Base-by-base conservation (phyloP, 306 rosid genomes). In the Vachellia pachyceras region DNA sequence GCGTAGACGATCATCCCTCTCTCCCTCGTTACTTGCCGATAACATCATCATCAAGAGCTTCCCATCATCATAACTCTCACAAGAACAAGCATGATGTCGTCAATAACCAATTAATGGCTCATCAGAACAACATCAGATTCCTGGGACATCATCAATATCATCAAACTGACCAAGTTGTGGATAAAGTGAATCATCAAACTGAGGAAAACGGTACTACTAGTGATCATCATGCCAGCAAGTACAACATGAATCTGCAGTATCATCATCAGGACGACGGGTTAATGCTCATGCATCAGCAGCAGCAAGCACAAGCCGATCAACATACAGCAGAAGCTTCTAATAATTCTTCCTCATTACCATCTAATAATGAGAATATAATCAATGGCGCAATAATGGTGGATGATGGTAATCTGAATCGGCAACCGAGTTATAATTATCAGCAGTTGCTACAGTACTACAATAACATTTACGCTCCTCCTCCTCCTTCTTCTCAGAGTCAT, bases 1-100 rank as follows among this genome's bases (percentile, higher is more conserved):
- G 97, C 67, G 99, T 93, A 0, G 99, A 96, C 81, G 97, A 96
- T 70, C 95, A 92, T 75, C 92, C 95, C 0, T 95, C 97, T 13
- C 92, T 92, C 70, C 97, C 98, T 76, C 97, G 92, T 2, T 88
- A 88, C 49, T 89, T 93, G 13, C 89, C 93, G 11, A 88, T 17
- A 47, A 49, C 55, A 49, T 49, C 93, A 3, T 82, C 94, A 8
- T 88, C 95, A 0, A 72, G 88, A 61, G 39, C 69, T 37, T 76
- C 86, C 17, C 78, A 46, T 23, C 76, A 41, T 23, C 33, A 29
- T 29, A 29, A 29, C 33, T 29, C 33, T 29, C 33, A 29, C 33
- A 39, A 78, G 50, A 70, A 54, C 57, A 85, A 80, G 82, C 86
- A 85, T 55, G 11, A 41, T 15, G 15, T 39, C 10, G 41, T 44